A percentile compares a stretch with the other conserved stretches of the same genome.
phyloP scores from a whole-genome alignment of 2,329 filamentous ascomycete species.

The Elsinoe arachidis region DNA sequence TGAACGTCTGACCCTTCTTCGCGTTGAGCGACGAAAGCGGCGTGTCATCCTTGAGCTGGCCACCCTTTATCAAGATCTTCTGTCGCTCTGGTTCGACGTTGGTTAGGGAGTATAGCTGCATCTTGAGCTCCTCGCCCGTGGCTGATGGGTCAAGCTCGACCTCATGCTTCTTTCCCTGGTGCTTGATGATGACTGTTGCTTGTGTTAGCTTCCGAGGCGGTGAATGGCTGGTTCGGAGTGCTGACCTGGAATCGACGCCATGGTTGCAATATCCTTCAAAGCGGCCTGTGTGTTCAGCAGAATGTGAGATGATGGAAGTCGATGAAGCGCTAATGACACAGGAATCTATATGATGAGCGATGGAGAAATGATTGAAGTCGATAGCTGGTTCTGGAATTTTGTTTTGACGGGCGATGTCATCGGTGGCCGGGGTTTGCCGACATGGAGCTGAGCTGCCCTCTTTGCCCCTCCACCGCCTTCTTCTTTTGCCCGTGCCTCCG shows the following conservation, averaged over 20 bases:
- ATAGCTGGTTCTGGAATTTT: slow-evolving; percentile 3
- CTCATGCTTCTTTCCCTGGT: slow-evolving; percentile 90
- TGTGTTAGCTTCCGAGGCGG: slow-evolving; percentile 2
- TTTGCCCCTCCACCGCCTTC: not conserved
- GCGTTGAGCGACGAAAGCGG: slow-evolving; percentile 74
- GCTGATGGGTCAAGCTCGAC: slow-evolving; percentile 80
- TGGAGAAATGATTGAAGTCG: not conserved
- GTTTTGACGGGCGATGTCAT: slow-evolving; percentile 10
- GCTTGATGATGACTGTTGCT: slow-evolving; percentile 73
- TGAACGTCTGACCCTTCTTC: slow-evolving; percentile 78
- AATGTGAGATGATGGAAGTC: not conserved
- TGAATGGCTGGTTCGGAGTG: not conserved
- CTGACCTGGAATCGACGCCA: slow-evolving; percentile 24
- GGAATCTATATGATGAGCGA: not conserved
- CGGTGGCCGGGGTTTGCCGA: slow-evolving; percentile 2
- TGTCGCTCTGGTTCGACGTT: slow-evolving; percentile 94
- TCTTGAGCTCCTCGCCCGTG: slow-evolving; percentile 88
- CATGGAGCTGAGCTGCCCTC: not conserved
- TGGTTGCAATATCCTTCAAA: slow-evolving; percentile 15
- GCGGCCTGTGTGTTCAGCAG: not conserved
- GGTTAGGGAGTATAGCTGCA: slow-evolving; percentile 88
- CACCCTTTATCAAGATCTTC: slow-evolving; percentile 90
- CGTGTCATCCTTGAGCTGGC: slow-evolving; percentile 91
- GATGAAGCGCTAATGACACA: not conserved
- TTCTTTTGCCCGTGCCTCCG: not conserved